Evolutionary conservation across 2,329 filamentous ascomycete genomes (phyloP).

Genomic region (Biscogniauxia marginata): DNA sequence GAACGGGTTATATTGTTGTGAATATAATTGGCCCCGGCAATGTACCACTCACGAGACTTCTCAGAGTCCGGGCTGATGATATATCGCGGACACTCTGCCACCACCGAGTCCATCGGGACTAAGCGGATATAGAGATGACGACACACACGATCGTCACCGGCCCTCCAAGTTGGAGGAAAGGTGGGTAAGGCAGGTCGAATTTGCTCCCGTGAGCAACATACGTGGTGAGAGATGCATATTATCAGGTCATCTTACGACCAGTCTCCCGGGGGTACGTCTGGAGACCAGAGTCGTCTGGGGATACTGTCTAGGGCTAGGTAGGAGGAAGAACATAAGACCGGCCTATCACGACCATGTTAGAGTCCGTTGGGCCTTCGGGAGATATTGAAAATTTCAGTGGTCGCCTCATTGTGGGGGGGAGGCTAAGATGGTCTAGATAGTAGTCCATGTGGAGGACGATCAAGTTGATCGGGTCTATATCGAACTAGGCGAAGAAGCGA

Average conservation of each 20-base stretch:
- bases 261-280: neutral
- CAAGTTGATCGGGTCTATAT: no score
- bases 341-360: neutral
- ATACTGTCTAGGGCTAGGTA: no score
- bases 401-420: neutral
- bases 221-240: neutral
- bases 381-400: neutral
- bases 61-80: constrained; percentile 20
- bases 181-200: neutral
- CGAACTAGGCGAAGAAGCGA: no score
- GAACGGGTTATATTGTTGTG: constrained; percentile 10
- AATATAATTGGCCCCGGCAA: constrained; percentile 13
- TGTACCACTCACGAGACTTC: constrained; percentile 5
- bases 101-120: constrained; percentile 10
- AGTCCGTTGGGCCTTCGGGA: neutral
- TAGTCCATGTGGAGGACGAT: no score
- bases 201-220: neutral
- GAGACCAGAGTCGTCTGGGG: neutral
- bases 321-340: neutral
- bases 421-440: no score
- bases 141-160: constrained; percentile 10
- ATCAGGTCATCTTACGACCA: neutral
- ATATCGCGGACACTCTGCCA: constrained; percentile 18
- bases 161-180: neutral
- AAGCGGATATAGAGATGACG: constrained; percentile 13